Conservation (phyloP, 2,329 filamentous ascomycete species). For the Verticillium tricorpus region DNA sequence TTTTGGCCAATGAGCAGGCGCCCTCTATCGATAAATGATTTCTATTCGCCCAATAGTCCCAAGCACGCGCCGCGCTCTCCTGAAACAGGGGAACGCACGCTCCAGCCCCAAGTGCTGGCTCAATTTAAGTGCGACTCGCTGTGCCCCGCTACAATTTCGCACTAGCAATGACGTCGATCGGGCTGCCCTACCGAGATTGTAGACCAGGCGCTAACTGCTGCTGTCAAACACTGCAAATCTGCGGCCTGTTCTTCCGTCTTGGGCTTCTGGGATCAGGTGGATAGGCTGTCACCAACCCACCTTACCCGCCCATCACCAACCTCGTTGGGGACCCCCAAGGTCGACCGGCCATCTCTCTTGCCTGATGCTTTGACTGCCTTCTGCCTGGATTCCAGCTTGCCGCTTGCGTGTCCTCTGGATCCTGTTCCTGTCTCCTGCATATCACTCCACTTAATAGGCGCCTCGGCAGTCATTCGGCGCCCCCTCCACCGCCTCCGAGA, state of each 20-base stretch:
- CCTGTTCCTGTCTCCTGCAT: neutral
- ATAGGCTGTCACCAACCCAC: neutral
- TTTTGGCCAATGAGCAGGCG: neutral
- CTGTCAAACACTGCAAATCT: neutral
- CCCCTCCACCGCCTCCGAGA: neutral
- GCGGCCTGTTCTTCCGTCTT: neutral
- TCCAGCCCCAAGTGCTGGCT: neutral
- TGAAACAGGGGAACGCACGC: neutral
- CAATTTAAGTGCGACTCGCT: neutral
- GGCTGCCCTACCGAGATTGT: neutral
- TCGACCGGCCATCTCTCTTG: too few relatives aligned
- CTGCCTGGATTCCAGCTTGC: too few relatives aligned
- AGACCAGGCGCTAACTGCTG: neutral
- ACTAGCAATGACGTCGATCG: constrained; percentile 1
- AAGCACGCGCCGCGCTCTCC: neutral
- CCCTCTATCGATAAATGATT: neutral
- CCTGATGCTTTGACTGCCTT: too few relatives aligned
- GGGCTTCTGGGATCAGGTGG: neutral
- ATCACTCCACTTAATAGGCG: neutral
- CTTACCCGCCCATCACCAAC: too few relatives aligned
- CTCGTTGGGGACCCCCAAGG: too few relatives aligned
- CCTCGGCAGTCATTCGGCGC: neutral
- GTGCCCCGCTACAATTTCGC: neutral
- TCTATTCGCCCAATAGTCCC: neutral
- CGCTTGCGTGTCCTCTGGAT: neutral